These are phyloP conservation scores for Epithemia pelagica DNA, from an alignment of 108 stramenopile species.

Conservation along the genomic window DNA sequence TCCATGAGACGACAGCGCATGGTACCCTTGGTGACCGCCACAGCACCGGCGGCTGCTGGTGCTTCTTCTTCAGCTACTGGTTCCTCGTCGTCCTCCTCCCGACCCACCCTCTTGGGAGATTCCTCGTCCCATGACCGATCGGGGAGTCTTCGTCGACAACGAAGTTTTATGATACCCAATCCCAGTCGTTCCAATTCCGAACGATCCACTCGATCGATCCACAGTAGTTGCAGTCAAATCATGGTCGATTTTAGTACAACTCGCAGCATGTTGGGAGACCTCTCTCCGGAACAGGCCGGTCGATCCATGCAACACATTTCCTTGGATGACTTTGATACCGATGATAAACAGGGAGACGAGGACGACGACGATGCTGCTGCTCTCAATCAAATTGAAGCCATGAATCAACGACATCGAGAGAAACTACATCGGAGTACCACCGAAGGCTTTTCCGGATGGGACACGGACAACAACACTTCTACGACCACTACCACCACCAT, in stretches of 20 bases:
- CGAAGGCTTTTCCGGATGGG: neutral
- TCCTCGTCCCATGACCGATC: too few species aligned
- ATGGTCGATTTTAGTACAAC: neutral
- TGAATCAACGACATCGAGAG: neutral
- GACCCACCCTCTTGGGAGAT: too few species aligned
- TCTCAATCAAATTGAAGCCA: neutral
- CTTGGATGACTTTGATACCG: neutral
- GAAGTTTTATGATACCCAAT: neutral
- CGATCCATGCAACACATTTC: neutral
- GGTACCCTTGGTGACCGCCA: too few species aligned
- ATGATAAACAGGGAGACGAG: too few species aligned
- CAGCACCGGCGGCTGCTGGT: too few species aligned
- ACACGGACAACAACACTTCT: neutral
- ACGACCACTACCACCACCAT: too few species aligned
- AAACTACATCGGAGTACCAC: neutral
- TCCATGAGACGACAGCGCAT: neutral
- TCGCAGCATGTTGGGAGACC: neutral
- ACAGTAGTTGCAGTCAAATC: neutral
- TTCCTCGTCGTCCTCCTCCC: too few species aligned
- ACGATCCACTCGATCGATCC: neutral
- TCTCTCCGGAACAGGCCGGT: neutral
- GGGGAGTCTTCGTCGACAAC: neutral
- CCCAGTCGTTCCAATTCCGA: neutral
- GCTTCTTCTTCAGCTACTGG: too few species aligned
- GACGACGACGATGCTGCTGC: neutral